Conservation (phyloP, 2,329 filamentous ascomycete species). For the Chaetoscypha palmicola region DNA sequence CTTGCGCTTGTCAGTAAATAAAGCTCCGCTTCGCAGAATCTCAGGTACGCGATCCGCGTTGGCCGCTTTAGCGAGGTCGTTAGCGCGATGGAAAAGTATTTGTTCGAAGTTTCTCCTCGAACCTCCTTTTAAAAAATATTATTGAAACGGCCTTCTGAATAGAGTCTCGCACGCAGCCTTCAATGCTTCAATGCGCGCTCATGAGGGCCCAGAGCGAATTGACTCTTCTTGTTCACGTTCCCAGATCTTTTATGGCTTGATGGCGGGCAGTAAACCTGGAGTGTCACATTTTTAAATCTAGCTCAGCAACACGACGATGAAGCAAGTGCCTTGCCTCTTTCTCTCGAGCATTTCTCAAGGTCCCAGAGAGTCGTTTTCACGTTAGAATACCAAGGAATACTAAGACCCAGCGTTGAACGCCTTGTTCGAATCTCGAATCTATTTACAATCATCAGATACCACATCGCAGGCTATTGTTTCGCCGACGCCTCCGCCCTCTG, state of each 20-base stretch:
- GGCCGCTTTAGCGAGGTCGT: conserved; percentile 1
- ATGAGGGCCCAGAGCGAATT: conserved; percentile 84
- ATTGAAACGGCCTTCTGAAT: conserved; percentile 78
- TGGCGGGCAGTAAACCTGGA: conserved; percentile 45
- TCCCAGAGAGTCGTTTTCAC: neutral
- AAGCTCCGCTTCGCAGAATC: neutral
- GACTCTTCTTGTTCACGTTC: conserved; percentile 67
- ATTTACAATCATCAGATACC: neutral
- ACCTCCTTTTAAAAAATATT: conserved; percentile 53
- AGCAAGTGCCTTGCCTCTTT: too few relatives aligned
- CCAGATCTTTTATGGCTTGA: conserved; percentile 50
- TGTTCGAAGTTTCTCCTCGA: conserved; percentile 8
- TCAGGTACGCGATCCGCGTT: conserved; percentile 1
- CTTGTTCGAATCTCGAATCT: neutral
- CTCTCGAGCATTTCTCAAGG: too few relatives aligned
- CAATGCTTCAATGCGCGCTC: conserved; percentile 79
- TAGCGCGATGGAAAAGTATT: conserved; percentile 10
- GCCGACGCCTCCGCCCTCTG: conserved; percentile 41
- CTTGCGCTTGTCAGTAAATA: conserved; percentile 7
- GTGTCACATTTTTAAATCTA: conserved; percentile 36
- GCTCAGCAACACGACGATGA: neutral
- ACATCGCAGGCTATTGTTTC: neutral
- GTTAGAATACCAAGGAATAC: neutral
- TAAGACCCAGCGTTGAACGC: neutral
- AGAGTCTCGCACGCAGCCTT: conserved; percentile 96